These are phyloP conservation scores for Euryodendron excelsum DNA, from an alignment of 148 eudicot genomes.

Conservation along the genomic window DNA sequence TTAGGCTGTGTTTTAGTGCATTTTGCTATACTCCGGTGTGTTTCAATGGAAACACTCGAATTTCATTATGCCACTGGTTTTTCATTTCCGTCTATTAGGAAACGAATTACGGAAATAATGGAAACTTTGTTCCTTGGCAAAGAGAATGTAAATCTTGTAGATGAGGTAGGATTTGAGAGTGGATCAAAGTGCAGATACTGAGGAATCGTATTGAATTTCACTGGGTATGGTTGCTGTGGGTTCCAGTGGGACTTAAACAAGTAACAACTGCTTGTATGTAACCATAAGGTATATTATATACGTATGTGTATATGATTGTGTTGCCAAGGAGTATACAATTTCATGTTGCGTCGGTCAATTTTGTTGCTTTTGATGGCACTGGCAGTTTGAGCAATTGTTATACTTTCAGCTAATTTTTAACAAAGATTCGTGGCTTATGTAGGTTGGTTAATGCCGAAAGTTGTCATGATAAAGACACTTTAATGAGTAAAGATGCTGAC, in stretches of 20 bases:
- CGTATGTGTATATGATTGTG: background rate
- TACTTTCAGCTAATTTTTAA: slow-evolving; percentile 16
- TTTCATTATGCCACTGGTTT: no score
- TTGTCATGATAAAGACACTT: slow-evolving; percentile 38
- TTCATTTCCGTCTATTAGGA: no score
- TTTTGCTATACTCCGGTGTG: no score
- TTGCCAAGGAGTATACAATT: background rate
- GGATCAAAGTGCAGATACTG: background rate
- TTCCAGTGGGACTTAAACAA: no score
- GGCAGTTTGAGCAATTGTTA: background rate
- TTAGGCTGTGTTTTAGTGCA: no score
- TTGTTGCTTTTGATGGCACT: background rate
- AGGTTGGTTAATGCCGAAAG: slow-evolving; percentile 53
- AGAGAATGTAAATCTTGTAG: no score
- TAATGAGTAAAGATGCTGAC: slow-evolving; percentile 54
- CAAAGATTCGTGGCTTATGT: slow-evolving; percentile 11
- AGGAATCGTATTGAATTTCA: background rate
- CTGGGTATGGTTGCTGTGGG: background rate
- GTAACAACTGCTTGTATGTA: background rate
- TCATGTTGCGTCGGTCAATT: background rate
- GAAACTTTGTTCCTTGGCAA: no score
- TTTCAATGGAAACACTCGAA: no score
- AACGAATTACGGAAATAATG: no score
- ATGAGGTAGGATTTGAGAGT: background rate
- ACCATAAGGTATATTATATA: background rate